A percentile compares a stretch with the other conserved stretches of the same genome.
These are phyloP conservation scores for Pleurotus giganteus DNA, from an alignment of 768 basidiomycete species.

Conservation along the genomic window DNA sequence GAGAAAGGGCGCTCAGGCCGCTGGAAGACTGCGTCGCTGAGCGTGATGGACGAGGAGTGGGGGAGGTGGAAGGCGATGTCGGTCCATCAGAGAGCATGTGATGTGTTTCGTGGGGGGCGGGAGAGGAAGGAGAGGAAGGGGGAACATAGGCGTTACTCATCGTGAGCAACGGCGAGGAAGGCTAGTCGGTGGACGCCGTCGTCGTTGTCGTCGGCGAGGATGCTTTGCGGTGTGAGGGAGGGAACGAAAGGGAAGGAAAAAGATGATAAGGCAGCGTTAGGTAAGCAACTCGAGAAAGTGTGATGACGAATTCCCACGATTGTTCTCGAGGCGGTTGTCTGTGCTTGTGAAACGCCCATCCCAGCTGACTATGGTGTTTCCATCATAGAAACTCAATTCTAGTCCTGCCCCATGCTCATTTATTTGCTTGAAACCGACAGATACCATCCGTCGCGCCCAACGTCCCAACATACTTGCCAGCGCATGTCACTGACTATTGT, in stretches of 20 bases:
- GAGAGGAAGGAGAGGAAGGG: constrained; percentile 14
- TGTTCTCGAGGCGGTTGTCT: neutral
- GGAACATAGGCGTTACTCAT: constrained; percentile 3
- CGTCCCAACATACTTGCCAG: too few species aligned
- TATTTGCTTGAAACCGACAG: too few species aligned
- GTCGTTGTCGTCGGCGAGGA: neutral
- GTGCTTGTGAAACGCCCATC: neutral
- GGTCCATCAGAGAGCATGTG: constrained; percentile 17
- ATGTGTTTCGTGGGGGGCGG: constrained; percentile 14
- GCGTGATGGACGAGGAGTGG: constrained; percentile 15
- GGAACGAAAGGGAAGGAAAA: constrained; percentile 1
- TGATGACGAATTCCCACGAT: neutral
- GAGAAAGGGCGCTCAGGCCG: constrained; percentile 47
- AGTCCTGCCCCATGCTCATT: too few species aligned
- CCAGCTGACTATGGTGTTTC: too few species aligned
- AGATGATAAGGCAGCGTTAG: constrained; percentile 3
- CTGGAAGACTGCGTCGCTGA: constrained; percentile 20
- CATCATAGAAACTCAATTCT: too few species aligned
- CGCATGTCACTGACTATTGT: too few species aligned
- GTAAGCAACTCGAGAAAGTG: neutral
- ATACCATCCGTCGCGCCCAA: too few species aligned
- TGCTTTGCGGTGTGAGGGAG: constrained; percentile 1
- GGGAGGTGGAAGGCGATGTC: constrained; percentile 25
- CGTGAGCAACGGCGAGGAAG: constrained; percentile 2
- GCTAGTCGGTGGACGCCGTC: neutral